These are phyloP conservation scores for Aphanomyces astaci DNA, from an alignment of 352 stramenopile species.

Conservation along the genomic window DNA sequence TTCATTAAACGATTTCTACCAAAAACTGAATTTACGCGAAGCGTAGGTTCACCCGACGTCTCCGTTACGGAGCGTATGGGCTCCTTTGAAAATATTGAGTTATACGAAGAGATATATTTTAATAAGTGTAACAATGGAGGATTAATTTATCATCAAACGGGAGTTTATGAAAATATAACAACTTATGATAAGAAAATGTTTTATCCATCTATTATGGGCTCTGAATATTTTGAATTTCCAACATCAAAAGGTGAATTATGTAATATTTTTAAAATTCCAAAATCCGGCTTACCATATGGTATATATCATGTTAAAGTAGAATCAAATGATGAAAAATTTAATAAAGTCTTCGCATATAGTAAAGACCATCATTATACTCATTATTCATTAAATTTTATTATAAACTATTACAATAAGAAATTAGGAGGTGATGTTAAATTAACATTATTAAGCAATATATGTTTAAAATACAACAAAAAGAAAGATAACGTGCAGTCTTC, in stretches of 20 bases:
- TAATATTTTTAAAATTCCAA: slow-evolving; percentile 14
- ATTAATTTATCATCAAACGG: too few relatives aligned
- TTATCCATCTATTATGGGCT: slow-evolving; percentile 4
- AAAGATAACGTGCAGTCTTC: slow-evolving; percentile 2
- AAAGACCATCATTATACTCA: background rate
- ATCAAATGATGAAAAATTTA: slow-evolving; percentile 21
- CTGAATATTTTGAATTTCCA: slow-evolving; percentile 6
- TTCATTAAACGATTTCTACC: background rate
- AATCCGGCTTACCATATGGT: background rate
- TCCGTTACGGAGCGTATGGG: too few relatives aligned
- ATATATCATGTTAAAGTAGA: slow-evolving; percentile 15
- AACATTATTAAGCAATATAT: slow-evolving; percentile 10
- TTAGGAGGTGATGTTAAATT: background rate
- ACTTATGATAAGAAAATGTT: slow-evolving; percentile 18
- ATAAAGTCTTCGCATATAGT: slow-evolving; percentile 3
- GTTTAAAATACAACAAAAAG: slow-evolving; percentile 16
- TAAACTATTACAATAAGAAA: background rate
- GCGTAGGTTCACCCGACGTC: too few relatives aligned
- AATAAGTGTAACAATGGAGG: too few relatives aligned
- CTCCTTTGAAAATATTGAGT: too few relatives aligned
- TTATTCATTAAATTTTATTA: background rate
- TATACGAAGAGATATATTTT: too few relatives aligned
- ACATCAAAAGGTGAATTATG: background rate
- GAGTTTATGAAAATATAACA: slow-evolving; percentile 2
- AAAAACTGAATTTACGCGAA: too few relatives aligned